Percentiles rank a stretch among this genome's conserved stretches.
Conservation (phyloP, 2,329 filamentous ascomycete species). For the Colletotrichum liaoningense region DNA sequence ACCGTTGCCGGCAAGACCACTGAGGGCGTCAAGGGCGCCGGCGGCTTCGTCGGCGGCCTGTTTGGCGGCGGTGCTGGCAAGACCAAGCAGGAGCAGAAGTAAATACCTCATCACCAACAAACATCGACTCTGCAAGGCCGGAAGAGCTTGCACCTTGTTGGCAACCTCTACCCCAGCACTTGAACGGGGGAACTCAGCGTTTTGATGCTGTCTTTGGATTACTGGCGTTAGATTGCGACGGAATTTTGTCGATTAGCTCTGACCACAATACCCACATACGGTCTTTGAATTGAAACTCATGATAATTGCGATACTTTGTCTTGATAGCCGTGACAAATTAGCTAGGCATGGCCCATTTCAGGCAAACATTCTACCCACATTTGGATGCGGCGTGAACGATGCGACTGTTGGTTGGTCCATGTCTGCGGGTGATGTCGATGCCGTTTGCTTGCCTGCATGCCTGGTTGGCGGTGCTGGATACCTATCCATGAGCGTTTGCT, state of each 20-base stretch:
- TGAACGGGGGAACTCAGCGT: background rate
- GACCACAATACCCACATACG: constrained; percentile 23
- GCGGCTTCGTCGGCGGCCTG: constrained; percentile 47
- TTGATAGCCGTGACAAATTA: background rate
- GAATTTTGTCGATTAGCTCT: constrained; percentile 4
- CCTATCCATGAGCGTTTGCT: constrained; percentile 1
- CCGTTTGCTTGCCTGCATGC: constrained; percentile 1
- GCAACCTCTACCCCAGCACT: background rate
- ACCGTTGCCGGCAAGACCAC: constrained; percentile 40
- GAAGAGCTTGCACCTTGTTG: background rate
- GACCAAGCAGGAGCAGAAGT: constrained; percentile 38
- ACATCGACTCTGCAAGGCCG: background rate
- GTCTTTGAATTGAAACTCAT: background rate
- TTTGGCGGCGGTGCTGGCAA: constrained; percentile 45
- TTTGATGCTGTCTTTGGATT: constrained; percentile 4
- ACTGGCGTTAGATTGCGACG: background rate
- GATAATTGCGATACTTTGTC: background rate
- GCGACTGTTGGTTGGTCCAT: background rate
- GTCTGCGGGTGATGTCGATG: no score
- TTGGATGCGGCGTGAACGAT: background rate
- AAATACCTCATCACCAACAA: background rate
- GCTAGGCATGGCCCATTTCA: no score
- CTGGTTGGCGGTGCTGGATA: background rate
- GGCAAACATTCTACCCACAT: constrained; percentile 4
- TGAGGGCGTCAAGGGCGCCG: constrained; percentile 45